Evolutionary conservation across 352 stramenopile genomes (phyloP).

Genomic region (Phytopythium helicoides): DNA sequence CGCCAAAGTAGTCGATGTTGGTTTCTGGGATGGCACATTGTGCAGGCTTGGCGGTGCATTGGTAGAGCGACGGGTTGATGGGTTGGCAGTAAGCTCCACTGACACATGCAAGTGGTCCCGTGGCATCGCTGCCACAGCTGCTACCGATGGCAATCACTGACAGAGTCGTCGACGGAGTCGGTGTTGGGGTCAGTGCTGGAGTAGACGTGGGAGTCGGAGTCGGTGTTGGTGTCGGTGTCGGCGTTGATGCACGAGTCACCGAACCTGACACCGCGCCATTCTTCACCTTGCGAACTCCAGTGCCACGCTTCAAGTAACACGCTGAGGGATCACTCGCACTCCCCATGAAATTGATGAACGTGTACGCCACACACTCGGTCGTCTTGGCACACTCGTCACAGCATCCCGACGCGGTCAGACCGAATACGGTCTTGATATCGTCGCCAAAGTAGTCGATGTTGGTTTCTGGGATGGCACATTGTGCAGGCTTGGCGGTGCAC

Average conservation of each 20-base stretch:
- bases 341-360: slow-evolving; percentile 35
- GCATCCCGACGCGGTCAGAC: slow-evolving; percentile 28
- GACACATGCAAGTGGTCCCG: slow-evolving; percentile 3
- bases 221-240: too few species aligned
- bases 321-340: slow-evolving; percentile 14
- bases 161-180: neutral
- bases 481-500: slow-evolving; percentile 29
- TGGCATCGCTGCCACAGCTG: slow-evolving; percentile 14
- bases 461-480: slow-evolving; percentile 15
- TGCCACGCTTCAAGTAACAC: slow-evolving; percentile 42
- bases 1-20: too few species aligned
- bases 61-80: slow-evolving; percentile 37
- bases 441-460: too few species aligned
- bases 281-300: too few species aligned
- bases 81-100: slow-evolving; percentile 10
- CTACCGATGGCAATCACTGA: neutral
- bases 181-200: neutral
- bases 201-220: slow-evolving; percentile 14
- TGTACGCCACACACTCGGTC: slow-evolving; percentile 46
- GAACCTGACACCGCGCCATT: too few species aligned
- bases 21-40: slow-evolving; percentile 16
- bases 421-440: slow-evolving; percentile 26
- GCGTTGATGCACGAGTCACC: too few species aligned
- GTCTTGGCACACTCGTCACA: slow-evolving; percentile 39
- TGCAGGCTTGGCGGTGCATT: slow-evolving; percentile 26